Base-by-base conservation (phyloP, 1,284 basidiomycete species). In the Irpex sp. region DNA sequence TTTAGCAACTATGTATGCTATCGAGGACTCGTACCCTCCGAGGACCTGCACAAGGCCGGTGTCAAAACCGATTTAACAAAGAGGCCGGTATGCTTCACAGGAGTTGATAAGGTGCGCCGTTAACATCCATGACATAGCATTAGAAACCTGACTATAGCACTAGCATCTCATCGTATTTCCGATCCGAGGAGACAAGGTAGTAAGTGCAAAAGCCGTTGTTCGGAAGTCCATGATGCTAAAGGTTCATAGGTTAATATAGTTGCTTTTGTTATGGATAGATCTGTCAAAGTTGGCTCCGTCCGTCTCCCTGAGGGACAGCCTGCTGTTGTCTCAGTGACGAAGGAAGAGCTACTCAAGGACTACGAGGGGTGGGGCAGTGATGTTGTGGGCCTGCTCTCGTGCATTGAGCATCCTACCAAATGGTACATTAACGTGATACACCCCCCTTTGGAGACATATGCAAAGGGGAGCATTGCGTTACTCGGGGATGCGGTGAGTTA, bases 381-480 rank as follows among this genome's bases (percentile, higher is more conserved):
- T 56, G 78, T 78, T 6, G 68, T 68, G 53, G 75, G 71, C 2
- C 75, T 88, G 7, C 68, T 85, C 1, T 72, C 75, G 17, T 79
- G 81, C 66, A 75, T 86, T 61, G 76, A 80, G 50, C 75, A 76
- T 17, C 81, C 84, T 0, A 83, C 74, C 65, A 85, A 82, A 70
- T 89, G 87, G 88, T 79, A 77, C 3, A 81, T 89, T 46, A 86
- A 87, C 66, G 77, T 79, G 26, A 64, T 87, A 7, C 68, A 79
- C 61, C 83, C 83, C 0, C 80, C 80, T 0, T 72, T 89, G 43
- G 65, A 75, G 5, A 80, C 72, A 9, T 89, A 78, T 66, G 74
- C 80, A 31, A 76, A 77, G 35, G 81, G 79, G 2, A 26, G 26
- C 4, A 26, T 26, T 26, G 83, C 81, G 0, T 72, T 89, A 15